Conservation (phyloP, 441 rosid species). For the Raphanus hybrid region DNA sequence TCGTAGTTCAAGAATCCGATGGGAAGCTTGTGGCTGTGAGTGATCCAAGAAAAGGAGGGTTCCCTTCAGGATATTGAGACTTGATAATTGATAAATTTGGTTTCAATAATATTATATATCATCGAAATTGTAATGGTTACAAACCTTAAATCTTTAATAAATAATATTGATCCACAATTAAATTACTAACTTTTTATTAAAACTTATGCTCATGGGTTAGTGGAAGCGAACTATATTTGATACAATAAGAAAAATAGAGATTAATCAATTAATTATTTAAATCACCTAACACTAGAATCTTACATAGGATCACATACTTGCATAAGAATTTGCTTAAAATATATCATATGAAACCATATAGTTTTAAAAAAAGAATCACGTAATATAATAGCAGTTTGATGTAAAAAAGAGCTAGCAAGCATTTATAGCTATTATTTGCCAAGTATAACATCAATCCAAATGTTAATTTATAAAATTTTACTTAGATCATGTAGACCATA, state of each 20-base stretch:
- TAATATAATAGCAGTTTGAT: too few relatives aligned
- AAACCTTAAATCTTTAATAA: conserved; percentile 8
- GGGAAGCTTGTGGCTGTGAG: conserved; percentile 55
- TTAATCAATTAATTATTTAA: not conserved
- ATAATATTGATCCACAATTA: not conserved
- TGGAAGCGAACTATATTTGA: not conserved
- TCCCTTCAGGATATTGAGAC: conserved; percentile 54
- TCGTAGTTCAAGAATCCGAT: conserved; percentile 47
- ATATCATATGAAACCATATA: not conserved
- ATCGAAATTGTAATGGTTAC: not conserved
- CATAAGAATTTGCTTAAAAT: not conserved
- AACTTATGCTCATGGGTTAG: not conserved
- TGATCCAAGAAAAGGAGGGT: conserved; percentile 71
- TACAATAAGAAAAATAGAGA: not conserved
- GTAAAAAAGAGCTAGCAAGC: too few relatives aligned
- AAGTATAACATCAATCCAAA: conserved; percentile 3
- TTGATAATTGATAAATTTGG: not conserved
- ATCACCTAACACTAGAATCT: not conserved
- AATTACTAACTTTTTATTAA: not conserved
- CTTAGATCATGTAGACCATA: not conserved
- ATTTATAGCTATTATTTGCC: not conserved
- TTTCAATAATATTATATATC: not conserved
- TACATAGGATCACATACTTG: not conserved
- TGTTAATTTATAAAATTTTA: not conserved
- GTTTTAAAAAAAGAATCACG: not conserved